Base-by-base conservation (phyloP, 768 basidiomycete genomes). In the Podaxis sp. region DNA sequence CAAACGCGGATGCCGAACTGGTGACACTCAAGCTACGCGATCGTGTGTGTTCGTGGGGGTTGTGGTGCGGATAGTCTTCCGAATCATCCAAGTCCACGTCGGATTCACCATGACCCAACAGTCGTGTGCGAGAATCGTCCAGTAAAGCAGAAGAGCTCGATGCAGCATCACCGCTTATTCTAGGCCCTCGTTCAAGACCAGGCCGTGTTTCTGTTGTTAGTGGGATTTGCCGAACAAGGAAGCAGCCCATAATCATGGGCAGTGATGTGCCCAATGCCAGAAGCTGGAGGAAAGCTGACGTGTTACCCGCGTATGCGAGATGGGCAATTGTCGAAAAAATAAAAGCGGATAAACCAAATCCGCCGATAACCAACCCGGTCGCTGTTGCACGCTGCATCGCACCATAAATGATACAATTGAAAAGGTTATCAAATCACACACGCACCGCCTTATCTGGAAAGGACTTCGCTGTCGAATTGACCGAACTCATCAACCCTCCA, bases 301-400 rank as follows among this genome's bases (percentile, higher is more conserved):
- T 91, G 66, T 94, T 80, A 0, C 91, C 93, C 0, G 90, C 86
- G 67, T 86, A 95, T 46, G 87, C 70, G 0, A 82, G 67, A 59
- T 88, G 87, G 0, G 92, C 86, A 38, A 95, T 73, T 0, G 86
- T 81, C 11, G 91, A 90, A 73, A 95, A 97, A 63, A 91, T 78
- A 77, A 96, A 96, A 0, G 95, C 95, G 0, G 92, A 94, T 14
- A 98, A 83, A 0, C 95, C 94, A 63, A 92, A 94, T 35, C 92
- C 94, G 0, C 92, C 91, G 18, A 94, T 73, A 36, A 95, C 93
- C 7, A 93, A 70, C 1, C 89, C 88, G 0, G 89, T 91, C 7
- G 86, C 82, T 0, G 86, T 86, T 10, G 88, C 93, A 18, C 93
- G 81, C 89, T 92, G 57, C n/a, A 23, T 35, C 32, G 50, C 27